These are phyloP conservation scores for Pythium brachiatum DNA, from an alignment of 352 stramenopile genomes.

Conservation along the genomic window DNA sequence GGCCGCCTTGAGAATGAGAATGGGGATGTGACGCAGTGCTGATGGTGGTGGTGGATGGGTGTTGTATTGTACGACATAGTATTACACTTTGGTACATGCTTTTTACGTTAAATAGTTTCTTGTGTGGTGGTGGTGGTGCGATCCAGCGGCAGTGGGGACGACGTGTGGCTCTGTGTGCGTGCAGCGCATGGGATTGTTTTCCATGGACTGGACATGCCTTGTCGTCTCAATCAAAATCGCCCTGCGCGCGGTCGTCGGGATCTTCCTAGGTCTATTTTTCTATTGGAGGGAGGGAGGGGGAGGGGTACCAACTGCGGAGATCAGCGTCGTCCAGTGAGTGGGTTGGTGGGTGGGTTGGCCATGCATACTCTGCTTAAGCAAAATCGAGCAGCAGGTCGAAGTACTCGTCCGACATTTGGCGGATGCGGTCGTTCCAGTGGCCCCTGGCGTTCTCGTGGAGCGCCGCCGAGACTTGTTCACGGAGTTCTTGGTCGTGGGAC, in stretches of 20 bases:
- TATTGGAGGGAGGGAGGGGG: not conserved
- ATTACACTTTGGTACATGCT: constrained; percentile 21
- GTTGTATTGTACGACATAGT: not conserved
- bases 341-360: not conserved
- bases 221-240: not conserved
- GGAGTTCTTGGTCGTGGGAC: constrained; percentile 46
- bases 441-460: constrained; percentile 61
- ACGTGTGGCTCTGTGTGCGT: not conserved
- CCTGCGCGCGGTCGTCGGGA: not conserved
- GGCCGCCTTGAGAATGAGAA: too few relatives aligned
- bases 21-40: not conserved
- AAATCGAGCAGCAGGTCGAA: constrained; percentile 83
- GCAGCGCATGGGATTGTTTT: not conserved
- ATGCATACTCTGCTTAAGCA: constrained; percentile 35
- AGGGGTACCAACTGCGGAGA: not conserved
- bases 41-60: not conserved
- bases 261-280: not conserved
- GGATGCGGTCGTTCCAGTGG: constrained; percentile 80
- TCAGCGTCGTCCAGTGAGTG: constrained; percentile 6
- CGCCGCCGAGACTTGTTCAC: constrained; percentile 56
- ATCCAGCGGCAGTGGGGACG: not conserved
- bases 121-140: constrained; percentile 11
- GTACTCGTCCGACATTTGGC: constrained; percentile 72
- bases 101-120: constrained; percentile 27
- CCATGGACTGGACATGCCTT: not conserved